These are phyloP conservation scores for Ochromonas danica DNA, from an alignment of 108 stramenopile species.

Conservation along the genomic window DNA sequence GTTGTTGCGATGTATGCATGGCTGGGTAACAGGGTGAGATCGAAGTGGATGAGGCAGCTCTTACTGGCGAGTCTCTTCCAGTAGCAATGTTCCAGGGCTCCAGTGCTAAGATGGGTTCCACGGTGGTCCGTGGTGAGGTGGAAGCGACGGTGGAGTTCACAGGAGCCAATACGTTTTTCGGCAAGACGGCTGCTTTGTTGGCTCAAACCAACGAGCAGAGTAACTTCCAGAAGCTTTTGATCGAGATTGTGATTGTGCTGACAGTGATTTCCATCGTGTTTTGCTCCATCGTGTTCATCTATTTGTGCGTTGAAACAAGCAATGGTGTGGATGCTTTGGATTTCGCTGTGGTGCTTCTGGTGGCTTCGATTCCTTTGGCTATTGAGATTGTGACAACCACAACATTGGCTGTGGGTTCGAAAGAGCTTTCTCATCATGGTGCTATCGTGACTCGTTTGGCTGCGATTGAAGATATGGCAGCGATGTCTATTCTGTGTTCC, in stretches of 20 bases:
- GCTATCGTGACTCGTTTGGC: constrained; percentile 72
- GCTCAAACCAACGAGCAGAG: constrained; percentile 50
- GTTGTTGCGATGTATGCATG: too few relatives aligned
- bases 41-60: constrained; percentile 71
- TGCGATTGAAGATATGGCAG: constrained; percentile 74
- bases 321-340: constrained; percentile 50
- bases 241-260: constrained; percentile 65
- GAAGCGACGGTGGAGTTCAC: constrained; percentile 57
- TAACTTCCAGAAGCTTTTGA: constrained; percentile 64
- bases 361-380: constrained; percentile 73
- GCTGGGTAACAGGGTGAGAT: too few relatives aligned
- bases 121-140: constrained; percentile 68
- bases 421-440: constrained; percentile 58
- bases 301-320: neutral
- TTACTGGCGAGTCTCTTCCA: constrained; percentile 79
- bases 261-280: constrained; percentile 58
- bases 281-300: constrained; percentile 52
- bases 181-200: constrained; percentile 67
- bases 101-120: constrained; percentile 66
- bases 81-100: constrained; percentile 67
- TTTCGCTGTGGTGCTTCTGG: constrained; percentile 67
- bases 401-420: constrained; percentile 70
- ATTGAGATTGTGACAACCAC: constrained; percentile 74
- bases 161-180: constrained; percentile 71
- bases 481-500: constrained; percentile 73